Evolutionary conservation across 1,284 basidiomycete species (phyloP).

Genomic region (Ganoderma resinaceum): DNA sequence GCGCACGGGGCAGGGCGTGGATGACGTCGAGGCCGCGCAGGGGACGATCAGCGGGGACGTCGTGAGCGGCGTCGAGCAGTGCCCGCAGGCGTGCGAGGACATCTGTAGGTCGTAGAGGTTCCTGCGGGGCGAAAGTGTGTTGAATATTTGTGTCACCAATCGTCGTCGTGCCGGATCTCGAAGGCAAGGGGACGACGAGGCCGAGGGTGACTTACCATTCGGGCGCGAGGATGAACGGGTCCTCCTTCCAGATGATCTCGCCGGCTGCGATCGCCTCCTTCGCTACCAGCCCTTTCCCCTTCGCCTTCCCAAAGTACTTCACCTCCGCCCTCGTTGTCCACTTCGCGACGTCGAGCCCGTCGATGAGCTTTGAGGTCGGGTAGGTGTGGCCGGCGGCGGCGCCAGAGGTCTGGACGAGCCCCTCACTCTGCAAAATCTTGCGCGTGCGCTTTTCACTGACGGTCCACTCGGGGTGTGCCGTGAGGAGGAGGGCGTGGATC

Average conservation of each 20-base stretch:
- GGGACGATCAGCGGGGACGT: constrained; percentile 55
- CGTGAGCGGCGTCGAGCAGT: constrained; percentile 71
- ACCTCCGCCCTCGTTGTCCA: constrained; percentile 75
- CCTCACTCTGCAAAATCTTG: constrained; percentile 70
- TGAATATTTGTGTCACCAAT: too few relatives aligned
- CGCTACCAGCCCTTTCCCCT: constrained; percentile 87
- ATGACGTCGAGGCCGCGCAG: constrained; percentile 54
- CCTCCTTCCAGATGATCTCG: constrained; percentile 85
- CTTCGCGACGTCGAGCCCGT: constrained; percentile 64
- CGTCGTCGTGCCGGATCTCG: too few relatives aligned
- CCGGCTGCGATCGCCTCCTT: constrained; percentile 70
- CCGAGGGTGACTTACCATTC: constrained; percentile 65
- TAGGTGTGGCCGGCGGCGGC: constrained; percentile 39
- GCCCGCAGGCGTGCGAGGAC: constrained; percentile 62
- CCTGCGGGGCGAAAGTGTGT: too few relatives aligned
- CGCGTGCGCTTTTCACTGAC: constrained; percentile 84
- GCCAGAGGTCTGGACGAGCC: constrained; percentile 48
- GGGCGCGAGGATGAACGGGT: constrained; percentile 74
- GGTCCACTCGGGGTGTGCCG: constrained; percentile 68
- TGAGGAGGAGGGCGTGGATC: constrained; percentile 68
- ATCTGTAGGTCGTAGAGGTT: constrained; percentile 73
- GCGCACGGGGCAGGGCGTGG: constrained; percentile 60
- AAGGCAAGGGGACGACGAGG: too few relatives aligned
- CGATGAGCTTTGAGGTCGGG: constrained; percentile 72
- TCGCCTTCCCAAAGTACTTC: constrained; percentile 71